Base-by-base conservation (phyloP, 768 basidiomycete genomes). In the Panaeolus cyanescens region DNA sequence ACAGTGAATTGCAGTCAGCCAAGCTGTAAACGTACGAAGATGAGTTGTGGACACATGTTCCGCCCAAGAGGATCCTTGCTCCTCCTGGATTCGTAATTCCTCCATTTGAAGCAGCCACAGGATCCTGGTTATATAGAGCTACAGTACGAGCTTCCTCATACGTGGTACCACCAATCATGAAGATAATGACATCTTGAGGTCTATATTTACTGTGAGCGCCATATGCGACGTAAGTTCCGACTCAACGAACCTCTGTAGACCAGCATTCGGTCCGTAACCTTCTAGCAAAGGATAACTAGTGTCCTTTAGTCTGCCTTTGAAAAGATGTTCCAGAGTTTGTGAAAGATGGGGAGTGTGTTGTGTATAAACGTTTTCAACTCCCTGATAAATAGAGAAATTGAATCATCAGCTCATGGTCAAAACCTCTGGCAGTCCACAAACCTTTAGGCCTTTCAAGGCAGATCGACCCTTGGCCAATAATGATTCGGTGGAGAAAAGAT, bases 361-460 rank as follows among this genome's bases (percentile, higher is more conserved):
- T 59, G 95, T 99, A 72, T 98, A 99, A 15, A 99, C 96, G 68
- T 99, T 99, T 76, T 99, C 97, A 4, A 99, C 96, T 2, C 97
- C 97, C 93, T 96, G n/a, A 59, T 3, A 64, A 32, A 31, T 3
- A 42, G 7, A 8, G 5, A 42, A 22, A 20, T 8, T 42, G 39
- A n/a, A 53, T 28, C 57, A 13, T 61, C 30, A 50, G 12, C n/a
- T n/a, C n/a, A 59, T 4, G 5, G 36, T 55, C 17, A 22, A 32
- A 6, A 32, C 20, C 32, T 30, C 7, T 7, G 12, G 37, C 33
- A 31, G 15, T n/a, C n/a, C n/a, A n/a, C 76, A 32, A 58, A 93
- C 94, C 84, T 97, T 97, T 53, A 99, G 79, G 5, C 97, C 97
- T 71, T 98, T 98, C 67, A 99, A 72, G 0, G 96, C 97, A 31